A percentile compares a stretch with the other conserved stretches of the same genome.
Conservation (phyloP, 2,329 filamentous ascomycete genomes). For the Pyrenophora tritici-repentis region DNA sequence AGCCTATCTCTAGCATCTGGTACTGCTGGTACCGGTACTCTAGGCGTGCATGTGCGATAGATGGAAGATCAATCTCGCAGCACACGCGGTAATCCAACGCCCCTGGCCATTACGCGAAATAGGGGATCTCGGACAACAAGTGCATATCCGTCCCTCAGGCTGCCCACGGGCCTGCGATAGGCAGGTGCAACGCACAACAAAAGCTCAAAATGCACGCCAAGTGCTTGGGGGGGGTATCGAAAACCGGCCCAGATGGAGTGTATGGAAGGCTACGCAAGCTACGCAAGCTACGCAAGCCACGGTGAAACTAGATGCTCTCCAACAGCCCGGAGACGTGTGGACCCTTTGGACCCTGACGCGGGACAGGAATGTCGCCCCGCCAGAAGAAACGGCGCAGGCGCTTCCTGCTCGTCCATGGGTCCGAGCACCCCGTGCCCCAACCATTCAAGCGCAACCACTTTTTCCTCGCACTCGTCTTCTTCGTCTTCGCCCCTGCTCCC, state of each 20-base stretch:
- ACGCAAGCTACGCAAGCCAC: neutral
- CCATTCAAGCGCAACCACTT: neutral
- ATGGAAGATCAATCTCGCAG: conserved; percentile 5
- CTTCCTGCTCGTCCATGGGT: neutral
- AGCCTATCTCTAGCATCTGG: neutral
- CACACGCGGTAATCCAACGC: neutral
- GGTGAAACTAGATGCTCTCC: neutral
- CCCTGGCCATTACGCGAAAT: neutral
- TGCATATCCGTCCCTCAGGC: neutral
- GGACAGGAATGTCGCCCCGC: conserved; percentile 1
- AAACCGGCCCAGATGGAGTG: neutral
- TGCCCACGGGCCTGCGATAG: conserved; percentile 5
- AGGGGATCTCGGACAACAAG: neutral
- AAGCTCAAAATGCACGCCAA: conserved; percentile 1
- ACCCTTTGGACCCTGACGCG: conserved; percentile 13
- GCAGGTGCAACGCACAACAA: conserved; percentile 5
- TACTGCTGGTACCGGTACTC: neutral
- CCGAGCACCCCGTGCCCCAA: neutral
- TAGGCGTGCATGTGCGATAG: neutral
- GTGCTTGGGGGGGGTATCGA: neutral
- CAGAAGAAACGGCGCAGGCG: neutral
- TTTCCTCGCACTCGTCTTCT: too few relatives aligned
- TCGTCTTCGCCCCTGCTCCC: too few relatives aligned
- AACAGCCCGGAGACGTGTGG: neutral
- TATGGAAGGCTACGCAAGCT: neutral